Conservation (phyloP, 495 filamentous ascomycete species). For the Podospora pseudoanserina region DNA sequence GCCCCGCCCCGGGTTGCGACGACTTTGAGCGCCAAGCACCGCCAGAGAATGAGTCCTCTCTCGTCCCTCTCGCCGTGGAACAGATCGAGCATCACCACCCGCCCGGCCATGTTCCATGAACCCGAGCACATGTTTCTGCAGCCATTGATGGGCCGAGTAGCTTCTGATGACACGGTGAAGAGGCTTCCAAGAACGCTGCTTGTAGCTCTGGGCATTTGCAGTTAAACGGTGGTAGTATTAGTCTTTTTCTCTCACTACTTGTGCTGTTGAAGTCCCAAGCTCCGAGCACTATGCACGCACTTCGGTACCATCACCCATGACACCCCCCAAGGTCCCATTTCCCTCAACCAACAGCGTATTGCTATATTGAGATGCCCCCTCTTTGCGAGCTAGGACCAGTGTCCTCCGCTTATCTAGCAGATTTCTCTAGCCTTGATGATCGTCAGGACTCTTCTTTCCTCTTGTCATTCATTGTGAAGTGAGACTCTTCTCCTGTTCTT, state of each 20-base stretch:
- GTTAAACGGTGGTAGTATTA: not conserved
- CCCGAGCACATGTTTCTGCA: not conserved
- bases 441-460: slow-evolving; percentile 10
- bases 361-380: slow-evolving; percentile 23
- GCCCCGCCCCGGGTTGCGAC: slow-evolving; percentile 24
- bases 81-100: not conserved
- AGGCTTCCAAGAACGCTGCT: not conserved
- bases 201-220: not conserved
- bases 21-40: slow-evolving; percentile 29
- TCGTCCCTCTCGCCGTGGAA: not conserved
- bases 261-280: not conserved
- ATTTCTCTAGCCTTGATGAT: slow-evolving; percentile 12
- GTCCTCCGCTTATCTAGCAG: slow-evolving; percentile 18
- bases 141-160: not conserved
- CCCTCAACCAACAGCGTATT: not conserved
- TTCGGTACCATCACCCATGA: slow-evolving; percentile 17
- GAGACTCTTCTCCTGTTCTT: not conserved
- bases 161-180: not conserved
- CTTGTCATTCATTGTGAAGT: slow-evolving; percentile 4
- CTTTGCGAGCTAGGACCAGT: slow-evolving; percentile 3
- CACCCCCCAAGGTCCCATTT: slow-evolving; percentile 10
- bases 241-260: slow-evolving; percentile 4
- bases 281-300: slow-evolving; percentile 17
- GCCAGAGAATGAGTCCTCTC: not conserved
- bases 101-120: not conserved